Percentiles rank a stretch among this genome's conserved stretches.
phyloP scores from a whole-genome alignment of 2,329 filamentous ascomycete genomes.

The Venturia asperata region DNA sequence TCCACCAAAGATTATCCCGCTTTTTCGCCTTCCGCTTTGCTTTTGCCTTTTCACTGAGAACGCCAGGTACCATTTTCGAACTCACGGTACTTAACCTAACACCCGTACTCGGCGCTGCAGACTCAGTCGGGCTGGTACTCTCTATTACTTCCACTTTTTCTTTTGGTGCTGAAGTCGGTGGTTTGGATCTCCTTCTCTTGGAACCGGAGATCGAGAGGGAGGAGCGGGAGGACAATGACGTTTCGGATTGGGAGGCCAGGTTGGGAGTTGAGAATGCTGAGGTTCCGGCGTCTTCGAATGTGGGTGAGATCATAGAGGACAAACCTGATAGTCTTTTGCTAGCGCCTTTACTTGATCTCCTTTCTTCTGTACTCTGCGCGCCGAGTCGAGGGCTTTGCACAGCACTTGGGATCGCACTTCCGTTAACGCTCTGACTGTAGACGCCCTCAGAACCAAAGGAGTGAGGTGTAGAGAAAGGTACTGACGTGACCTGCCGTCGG shows the following conservation, averaged over 20 bases:
- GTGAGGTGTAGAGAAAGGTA: conserved; percentile 76
- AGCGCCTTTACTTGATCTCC: background rate
- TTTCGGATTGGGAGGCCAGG: conserved; percentile 24
- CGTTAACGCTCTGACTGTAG: conserved; percentile 37
- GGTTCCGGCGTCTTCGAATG: conserved; percentile 28
- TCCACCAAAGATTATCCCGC: conserved; percentile 79
- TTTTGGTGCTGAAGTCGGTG: conserved; percentile 15
- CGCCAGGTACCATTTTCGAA: conserved; percentile 20
- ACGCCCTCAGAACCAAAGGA: conserved; percentile 68
- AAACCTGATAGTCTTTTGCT: conserved; percentile 7
- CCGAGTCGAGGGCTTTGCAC: conserved; percentile 12
- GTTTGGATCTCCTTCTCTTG: background rate
- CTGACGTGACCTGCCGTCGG: conserved; percentile 69
- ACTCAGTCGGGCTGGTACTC: conserved; percentile 18
- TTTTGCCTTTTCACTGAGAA: conserved; percentile 23
- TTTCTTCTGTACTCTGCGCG: background rate
- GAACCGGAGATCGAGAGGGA: conserved; percentile 23
- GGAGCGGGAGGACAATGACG: conserved; percentile 31
- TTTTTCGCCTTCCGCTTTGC: conserved; percentile 50
- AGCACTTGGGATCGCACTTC: conserved; percentile 12
- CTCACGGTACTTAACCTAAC: conserved; percentile 9
- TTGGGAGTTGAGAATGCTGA: conserved; percentile 25
- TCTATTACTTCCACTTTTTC: conserved; percentile 19
- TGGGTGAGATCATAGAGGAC: conserved; percentile 20
- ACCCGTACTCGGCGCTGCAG: background rate